These are phyloP conservation scores for Blastobotrys apis DNA, from an alignment of 1,139 yeast species.

Conservation along the genomic window DNA sequence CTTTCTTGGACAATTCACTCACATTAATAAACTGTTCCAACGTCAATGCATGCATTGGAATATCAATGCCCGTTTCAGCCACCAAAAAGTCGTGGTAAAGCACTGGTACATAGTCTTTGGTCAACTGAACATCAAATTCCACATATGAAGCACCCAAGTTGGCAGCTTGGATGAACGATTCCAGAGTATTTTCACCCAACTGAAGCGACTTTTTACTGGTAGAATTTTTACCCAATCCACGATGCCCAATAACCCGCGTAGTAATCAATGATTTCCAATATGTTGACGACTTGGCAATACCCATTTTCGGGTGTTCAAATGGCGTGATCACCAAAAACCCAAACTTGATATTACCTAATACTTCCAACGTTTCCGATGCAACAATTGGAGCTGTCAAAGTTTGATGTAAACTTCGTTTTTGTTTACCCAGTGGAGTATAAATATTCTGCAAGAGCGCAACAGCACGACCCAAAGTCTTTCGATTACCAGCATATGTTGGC, in stretches of 20 bases:
- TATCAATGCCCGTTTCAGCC: constrained; percentile 93
- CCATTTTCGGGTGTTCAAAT: constrained; percentile 68
- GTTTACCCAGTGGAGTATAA: constrained; percentile 64
- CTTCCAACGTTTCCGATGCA: constrained; percentile 65
- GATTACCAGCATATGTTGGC: constrained; percentile 73
- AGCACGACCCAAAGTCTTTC: constrained; percentile 74
- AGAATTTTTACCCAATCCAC: constrained; percentile 89
- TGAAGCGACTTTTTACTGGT: constrained; percentile 73
- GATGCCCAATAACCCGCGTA: constrained; percentile 91
- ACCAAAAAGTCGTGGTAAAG: constrained; percentile 93
- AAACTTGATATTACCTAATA: constrained; percentile 72
- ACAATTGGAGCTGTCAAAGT: constrained; percentile 73
- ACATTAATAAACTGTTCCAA: constrained; percentile 76
- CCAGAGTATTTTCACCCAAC: constrained; percentile 93
- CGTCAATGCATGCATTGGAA: constrained; percentile 92
- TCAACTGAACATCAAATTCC: constrained; percentile 93
- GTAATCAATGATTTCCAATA: constrained; percentile 91
- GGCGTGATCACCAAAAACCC: constrained; percentile 72
- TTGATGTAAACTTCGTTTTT: constrained; percentile 63
- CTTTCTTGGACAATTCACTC: constrained; percentile 19
- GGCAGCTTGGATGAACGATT: constrained; percentile 94
- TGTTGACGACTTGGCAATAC: constrained; percentile 65
- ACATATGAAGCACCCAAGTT: constrained; percentile 74
- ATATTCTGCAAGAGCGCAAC: constrained; percentile 67
- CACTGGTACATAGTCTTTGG: constrained; percentile 91